A percentile compares a stretch with the other conserved stretches of the same genome.
These are phyloP conservation scores for Cinnamomum chago DNA, from an alignment of 164 flowering plant genomes.

Conservation along the genomic window DNA sequence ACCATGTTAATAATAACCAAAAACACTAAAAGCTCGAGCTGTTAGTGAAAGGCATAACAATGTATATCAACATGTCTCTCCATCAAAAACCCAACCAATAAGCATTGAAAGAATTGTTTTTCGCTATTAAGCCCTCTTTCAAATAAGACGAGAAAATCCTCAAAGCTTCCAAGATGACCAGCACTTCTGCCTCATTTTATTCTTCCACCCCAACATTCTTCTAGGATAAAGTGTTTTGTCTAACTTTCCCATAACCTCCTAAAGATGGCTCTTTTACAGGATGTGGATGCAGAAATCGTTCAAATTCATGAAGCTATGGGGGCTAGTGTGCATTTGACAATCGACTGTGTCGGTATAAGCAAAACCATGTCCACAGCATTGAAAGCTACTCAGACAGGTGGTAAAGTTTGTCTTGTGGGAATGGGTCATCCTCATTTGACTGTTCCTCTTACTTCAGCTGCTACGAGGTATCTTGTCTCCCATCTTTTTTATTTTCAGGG, in stretches of 20 bases:
- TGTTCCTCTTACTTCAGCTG: slow-evolving; percentile 78
- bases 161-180: too few species aligned
- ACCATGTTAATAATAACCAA: too few species aligned
- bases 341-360: slow-evolving; percentile 81
- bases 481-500: not conserved
- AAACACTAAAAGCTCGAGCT: too few species aligned
- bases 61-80: too few species aligned
- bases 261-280: slow-evolving; percentile 34
- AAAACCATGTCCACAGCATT: slow-evolving; percentile 89
- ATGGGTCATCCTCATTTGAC: slow-evolving; percentile 78
- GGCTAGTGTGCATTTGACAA: slow-evolving; percentile 50
- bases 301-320: slow-evolving; percentile 63
- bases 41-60: too few species aligned
- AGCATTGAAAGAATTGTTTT: not conserved
- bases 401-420: slow-evolving; percentile 91
- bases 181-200: too few species aligned
- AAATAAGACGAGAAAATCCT: too few species aligned
- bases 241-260: too few species aligned
- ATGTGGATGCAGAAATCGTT: slow-evolving; percentile 49
- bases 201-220: too few species aligned
- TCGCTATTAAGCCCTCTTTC: not conserved
- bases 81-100: too few species aligned
- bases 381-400: slow-evolving; percentile 70
- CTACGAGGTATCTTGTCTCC: slow-evolving; percentile 53
- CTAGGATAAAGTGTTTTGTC: too few species aligned